Evolutionary conservation across 2,329 filamentous ascomycete species (phyloP).

Genomic region (Apiospora rasikravindrae): DNA sequence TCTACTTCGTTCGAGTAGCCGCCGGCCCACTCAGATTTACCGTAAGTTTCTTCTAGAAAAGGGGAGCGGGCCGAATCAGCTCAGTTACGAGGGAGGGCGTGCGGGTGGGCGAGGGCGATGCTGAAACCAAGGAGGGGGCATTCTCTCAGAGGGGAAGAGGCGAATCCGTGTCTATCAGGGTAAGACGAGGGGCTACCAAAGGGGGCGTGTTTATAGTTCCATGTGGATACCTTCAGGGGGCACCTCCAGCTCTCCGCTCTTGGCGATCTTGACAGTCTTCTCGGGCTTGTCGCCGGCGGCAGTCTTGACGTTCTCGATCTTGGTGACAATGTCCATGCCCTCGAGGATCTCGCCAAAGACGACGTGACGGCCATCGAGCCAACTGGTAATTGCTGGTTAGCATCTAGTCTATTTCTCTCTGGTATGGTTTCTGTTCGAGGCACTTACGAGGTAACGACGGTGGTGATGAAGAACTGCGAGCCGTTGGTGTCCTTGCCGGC

Average conservation of each 20-base stretch:
- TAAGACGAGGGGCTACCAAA: slow-evolving; percentile 31
- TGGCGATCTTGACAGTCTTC: slow-evolving; percentile 74
- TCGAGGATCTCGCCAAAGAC: slow-evolving; percentile 90
- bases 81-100: slow-evolving; percentile 29
- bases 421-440: neutral
- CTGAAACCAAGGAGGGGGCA: slow-evolving; percentile 12
- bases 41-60: slow-evolving; percentile 40
- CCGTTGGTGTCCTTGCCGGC: slow-evolving; percentile 85
- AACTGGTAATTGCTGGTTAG: slow-evolving; percentile 50
- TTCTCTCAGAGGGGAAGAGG: neutral
- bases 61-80: slow-evolving; percentile 38
- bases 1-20: slow-evolving; percentile 42
- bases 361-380: slow-evolving; percentile 85
- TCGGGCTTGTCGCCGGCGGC: slow-evolving; percentile 69
- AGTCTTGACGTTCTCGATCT: slow-evolving; percentile 77
- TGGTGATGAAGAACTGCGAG: slow-evolving; percentile 92
- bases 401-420: neutral
- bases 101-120: slow-evolving; percentile 18
- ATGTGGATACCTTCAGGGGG: slow-evolving; percentile 91
- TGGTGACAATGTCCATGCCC: slow-evolving; percentile 80
- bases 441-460: slow-evolving; percentile 74
- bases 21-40: slow-evolving; percentile 43
- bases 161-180: slow-evolving; percentile 17
- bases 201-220: slow-evolving; percentile 72
- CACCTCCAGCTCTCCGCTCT: slow-evolving; percentile 84